Conservation (phyloP, 2,329 filamentous ascomycete species). For the Decorospora gaudefroyi region DNA sequence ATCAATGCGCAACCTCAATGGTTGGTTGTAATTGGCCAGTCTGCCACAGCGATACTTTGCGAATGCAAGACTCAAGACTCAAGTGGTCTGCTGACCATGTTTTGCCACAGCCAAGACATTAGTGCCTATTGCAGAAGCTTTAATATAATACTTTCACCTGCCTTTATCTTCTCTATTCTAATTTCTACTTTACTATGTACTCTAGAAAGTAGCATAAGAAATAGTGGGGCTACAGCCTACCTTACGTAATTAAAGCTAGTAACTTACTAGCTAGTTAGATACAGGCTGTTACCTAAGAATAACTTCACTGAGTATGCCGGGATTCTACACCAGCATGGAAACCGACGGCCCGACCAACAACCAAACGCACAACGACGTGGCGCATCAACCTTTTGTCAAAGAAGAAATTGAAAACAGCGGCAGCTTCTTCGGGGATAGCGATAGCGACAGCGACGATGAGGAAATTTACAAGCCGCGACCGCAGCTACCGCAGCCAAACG, state of each 20-base stretch:
- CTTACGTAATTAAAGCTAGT: background rate
- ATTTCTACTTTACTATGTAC: too few relatives aligned
- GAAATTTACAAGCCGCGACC: slow-evolving; percentile 32
- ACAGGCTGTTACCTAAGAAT: background rate
- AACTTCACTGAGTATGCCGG: slow-evolving; percentile 12
- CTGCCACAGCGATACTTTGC: slow-evolving; percentile 1
- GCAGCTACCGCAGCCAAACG: slow-evolving; percentile 24
- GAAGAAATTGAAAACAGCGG: slow-evolving; percentile 15
- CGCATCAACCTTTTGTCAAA: slow-evolving; percentile 17
- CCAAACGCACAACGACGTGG: background rate
- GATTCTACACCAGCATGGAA: slow-evolving; percentile 16
- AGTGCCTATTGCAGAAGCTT: background rate
- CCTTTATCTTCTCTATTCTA: too few relatives aligned
- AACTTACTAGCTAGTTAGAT: too few relatives aligned
- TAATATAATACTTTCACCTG: too few relatives aligned
- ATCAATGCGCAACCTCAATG: background rate
- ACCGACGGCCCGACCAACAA: background rate
- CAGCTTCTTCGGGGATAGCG: slow-evolving; percentile 7
- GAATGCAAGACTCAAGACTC: background rate
- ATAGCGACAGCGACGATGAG: slow-evolving; percentile 7
- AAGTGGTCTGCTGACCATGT: too few relatives aligned
- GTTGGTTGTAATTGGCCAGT: too few relatives aligned
- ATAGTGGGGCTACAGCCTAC: too few relatives aligned
- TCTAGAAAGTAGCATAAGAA: background rate
- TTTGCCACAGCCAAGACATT: background rate